phyloP scores from a whole-genome alignment of 2,329 filamentous ascomycete species.

The Cercospora sojina region DNA sequence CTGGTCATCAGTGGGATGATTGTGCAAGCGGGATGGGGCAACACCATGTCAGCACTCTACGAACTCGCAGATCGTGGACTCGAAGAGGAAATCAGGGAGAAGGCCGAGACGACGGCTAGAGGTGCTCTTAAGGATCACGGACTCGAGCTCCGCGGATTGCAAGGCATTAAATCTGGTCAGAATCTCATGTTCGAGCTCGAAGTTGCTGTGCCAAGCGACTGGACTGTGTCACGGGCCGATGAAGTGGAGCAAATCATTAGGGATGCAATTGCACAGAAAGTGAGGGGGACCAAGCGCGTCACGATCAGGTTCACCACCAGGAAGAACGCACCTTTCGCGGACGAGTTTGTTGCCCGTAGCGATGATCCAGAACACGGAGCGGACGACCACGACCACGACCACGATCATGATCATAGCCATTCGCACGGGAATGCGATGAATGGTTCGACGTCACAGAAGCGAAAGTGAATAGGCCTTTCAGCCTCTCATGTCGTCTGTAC shows the following conservation, averaged over 20 bases:
- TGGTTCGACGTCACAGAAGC: slow-evolving; percentile 18
- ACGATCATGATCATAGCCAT: slow-evolving; percentile 29
- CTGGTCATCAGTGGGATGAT: slow-evolving; percentile 92
- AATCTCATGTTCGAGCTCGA: slow-evolving; percentile 94
- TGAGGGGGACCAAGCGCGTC: slow-evolving; percentile 80
- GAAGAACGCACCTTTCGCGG: slow-evolving; percentile 55
- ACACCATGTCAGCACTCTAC: slow-evolving; percentile 76
- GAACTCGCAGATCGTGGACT: slow-evolving; percentile 91
- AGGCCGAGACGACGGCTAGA: slow-evolving; percentile 62
- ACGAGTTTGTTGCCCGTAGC: slow-evolving; percentile 58
- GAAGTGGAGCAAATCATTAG: slow-evolving; percentile 73
- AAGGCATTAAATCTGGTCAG: slow-evolving; percentile 92
- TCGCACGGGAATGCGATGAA: slow-evolving; percentile 20
- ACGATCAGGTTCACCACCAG: slow-evolving; percentile 75
- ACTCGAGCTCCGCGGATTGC: slow-evolving; percentile 72
- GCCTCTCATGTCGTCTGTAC: neutral
- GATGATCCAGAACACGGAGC: slow-evolving; percentile 21
- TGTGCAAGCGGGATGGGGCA: slow-evolving; percentile 82
- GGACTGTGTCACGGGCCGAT: slow-evolving; percentile 70
- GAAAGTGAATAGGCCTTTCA: slow-evolving; percentile 17
- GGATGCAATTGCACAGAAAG: slow-evolving; percentile 68
- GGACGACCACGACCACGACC: slow-evolving; percentile 31
- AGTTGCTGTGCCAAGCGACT: slow-evolving; percentile 71
- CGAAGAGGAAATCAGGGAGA: slow-evolving; percentile 75
- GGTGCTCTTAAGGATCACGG: slow-evolving; percentile 26